Conservation (phyloP, 306 rosid genomes). For the Dalbergia cultrata region DNA sequence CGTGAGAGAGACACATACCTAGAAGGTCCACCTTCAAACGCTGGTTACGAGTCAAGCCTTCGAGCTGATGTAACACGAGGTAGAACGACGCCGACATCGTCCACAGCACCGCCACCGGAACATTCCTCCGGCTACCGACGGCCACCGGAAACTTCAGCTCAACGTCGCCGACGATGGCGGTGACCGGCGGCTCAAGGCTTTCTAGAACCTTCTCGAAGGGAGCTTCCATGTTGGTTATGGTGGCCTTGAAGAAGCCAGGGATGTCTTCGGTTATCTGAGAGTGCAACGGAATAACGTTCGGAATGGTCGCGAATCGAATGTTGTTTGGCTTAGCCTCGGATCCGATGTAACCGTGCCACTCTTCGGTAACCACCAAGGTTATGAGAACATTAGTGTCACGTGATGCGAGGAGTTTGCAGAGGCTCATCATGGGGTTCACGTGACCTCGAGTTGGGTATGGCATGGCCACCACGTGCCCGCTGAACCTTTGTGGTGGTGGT, state of each 20-base stretch:
- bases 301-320: slow-evolving; percentile 45
- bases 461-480: slow-evolving; percentile 55
- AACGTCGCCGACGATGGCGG: slow-evolving; percentile 39
- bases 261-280: slow-evolving; percentile 40
- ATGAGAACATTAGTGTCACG: slow-evolving; percentile 25
- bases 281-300: slow-evolving; percentile 49
- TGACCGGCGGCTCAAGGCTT: slow-evolving; percentile 35
- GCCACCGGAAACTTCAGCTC: slow-evolving; percentile 35
- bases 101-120: slow-evolving; percentile 42
- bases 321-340: slow-evolving; percentile 48
- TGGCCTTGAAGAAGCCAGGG: slow-evolving; percentile 39
- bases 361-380: slow-evolving; percentile 56
- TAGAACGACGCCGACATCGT: slow-evolving; percentile 40
- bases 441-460: slow-evolving; percentile 63
- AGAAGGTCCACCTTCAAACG: slow-evolving; percentile 7
- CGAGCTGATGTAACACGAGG: background rate
- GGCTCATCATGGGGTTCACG: slow-evolving; percentile 57
- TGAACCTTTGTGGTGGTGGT: background rate
- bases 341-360: slow-evolving; percentile 51
- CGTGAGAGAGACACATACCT: background rate
- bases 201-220: slow-evolving; percentile 52
- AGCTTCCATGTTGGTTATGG: slow-evolving; percentile 45
- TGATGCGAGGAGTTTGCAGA: slow-evolving; percentile 40
- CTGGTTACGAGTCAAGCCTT: background rate
- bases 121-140: slow-evolving; percentile 40